Evolutionary conservation across 441 rosid genomes (phyloP), one percentile per base, ranked within the genome.

Genomic region (Corymbia citriodora): DNA sequence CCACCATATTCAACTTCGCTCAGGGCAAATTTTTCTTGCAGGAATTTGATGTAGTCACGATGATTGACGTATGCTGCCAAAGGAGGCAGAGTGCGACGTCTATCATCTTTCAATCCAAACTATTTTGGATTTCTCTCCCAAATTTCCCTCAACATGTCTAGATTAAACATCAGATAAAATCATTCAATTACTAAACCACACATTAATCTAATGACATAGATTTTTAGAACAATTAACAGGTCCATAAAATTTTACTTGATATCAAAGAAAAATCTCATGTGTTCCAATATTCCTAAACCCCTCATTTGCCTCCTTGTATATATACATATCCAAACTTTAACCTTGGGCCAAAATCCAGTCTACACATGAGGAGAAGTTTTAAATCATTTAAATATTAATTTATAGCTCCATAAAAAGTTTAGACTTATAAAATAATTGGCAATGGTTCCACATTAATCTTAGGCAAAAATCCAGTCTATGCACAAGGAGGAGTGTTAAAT

Each of bases 251-350:
- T 27, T 61, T 27, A 25, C 8, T 25, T 57, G 63, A 57, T 23
- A 57, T 21, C 27, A 57, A 21, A 4, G 23, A 10, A 59, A 25
- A 0, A 25, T 14, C 10, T 59, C 6, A 0, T 25, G 3, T 25
- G 1, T 25, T 59, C 7, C 18, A 55, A 19, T 55, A 1, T 55
- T 55, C 19, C 6, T 1, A 59, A 25, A 59, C 25, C 65, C 0
- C 29, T 59, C 12, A 1, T 59, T 59, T 68, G 40, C 21, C 1
- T 63, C 33, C 9, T 2, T 27, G 2, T 54, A 54, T 54, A 16
- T 55, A 54, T 16, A 16, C 18, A 18, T 55, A 16, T 7, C 9
- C 18, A 9, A 3, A 7, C 23, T 55, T 55, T 55, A 55, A 17
- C 18, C 23, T 55, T 16, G 19, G 57, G 57, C 57, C 3, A 55